Conservation (phyloP, 495 filamentous ascomycete species). For the Lindgomyces ingoldianus region DNA sequence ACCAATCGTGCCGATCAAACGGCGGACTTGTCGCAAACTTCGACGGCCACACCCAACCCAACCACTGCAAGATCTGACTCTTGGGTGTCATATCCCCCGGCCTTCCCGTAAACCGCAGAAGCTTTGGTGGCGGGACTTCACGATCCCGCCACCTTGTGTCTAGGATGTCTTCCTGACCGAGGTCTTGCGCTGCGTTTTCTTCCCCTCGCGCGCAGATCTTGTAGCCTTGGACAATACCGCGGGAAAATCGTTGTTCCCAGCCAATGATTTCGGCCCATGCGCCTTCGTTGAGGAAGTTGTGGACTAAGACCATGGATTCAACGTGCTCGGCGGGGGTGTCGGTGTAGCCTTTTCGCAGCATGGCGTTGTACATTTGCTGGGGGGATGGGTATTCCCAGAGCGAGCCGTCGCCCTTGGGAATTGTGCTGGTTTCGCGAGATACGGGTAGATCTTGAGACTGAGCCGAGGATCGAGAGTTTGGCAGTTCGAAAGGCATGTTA, state of each 20-base stretch:
- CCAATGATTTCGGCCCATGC: constrained; percentile 91
- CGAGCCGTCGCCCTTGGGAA: constrained; percentile 72
- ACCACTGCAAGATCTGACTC: constrained; percentile 72
- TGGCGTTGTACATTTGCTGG: constrained; percentile 99
- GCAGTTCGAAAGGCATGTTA: constrained; percentile 88
- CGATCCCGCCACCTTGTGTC: constrained; percentile 49
- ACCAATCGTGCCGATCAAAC: constrained; percentile 99
- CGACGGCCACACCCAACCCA: constrained; percentile 76
- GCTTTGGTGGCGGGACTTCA: constrained; percentile 58
- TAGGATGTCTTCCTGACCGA: constrained; percentile 12
- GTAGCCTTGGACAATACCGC: constrained; percentile 72
- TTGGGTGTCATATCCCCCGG: constrained; percentile 90
- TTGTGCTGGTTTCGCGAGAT: constrained; percentile 77
- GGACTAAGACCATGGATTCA: constrained; percentile 95
- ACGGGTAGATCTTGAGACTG: constrained; percentile 75
- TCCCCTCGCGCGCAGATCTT: constrained; percentile 73
- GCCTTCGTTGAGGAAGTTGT: constrained; percentile 97
- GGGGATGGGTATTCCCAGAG: constrained; percentile 98
- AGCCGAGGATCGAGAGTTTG: constrained; percentile 69
- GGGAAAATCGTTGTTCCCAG: constrained; percentile 84
- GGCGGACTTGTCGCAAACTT: constrained; percentile 79
- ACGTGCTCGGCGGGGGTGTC: constrained; percentile 91
- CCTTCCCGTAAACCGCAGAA: constrained; percentile 84
- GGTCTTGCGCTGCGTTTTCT: constrained; percentile 39
- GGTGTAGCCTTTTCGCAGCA: constrained; percentile 91